Base-by-base conservation (phyloP, 257 asterid species). In the Salvia hispanica region DNA sequence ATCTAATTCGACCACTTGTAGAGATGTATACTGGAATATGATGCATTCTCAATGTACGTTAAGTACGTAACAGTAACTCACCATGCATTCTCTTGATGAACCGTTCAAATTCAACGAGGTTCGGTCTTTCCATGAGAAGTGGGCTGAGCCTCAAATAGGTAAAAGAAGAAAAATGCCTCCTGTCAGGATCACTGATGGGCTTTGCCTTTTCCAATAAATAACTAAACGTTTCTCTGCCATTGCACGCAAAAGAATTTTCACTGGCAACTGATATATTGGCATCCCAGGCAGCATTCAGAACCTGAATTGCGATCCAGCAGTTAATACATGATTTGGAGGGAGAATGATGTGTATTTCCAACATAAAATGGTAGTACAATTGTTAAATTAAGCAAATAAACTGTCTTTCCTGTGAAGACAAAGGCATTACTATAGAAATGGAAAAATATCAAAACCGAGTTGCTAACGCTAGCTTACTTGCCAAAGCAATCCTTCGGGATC, bases 81-180 rank as follows among this genome's bases (percentile, higher is more conserved):
- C 97, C 97, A 40, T 88, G 97, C 96, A 91, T 86, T 75, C 77
- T 86, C 88, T 86, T 91, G 86, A 86, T 85, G 70, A 88, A 91
- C 42, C 77, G 80, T 79, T 86, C 96, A 56, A 88, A 83, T 77
- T 88, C 96, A 48, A 81, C 40, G 62, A 91, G 85, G 78, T 81
- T 82, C 60, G 72, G 97, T 69, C 85, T 76, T 73, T 88, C 97
- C 84, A 76, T 71, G 77, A 86, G 83, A 76, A 63, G 88, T 18
- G 87, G 79, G 77, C 75, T 70, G 53, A 86, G 96, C 82, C 95
- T 86, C 62, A 73, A 79, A 82, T 86, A 83, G 45, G 87, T 84
- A 73, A 91, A 88, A 72, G 88, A 76, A 58, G 84, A 82, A 74
- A 84, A 82, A 74, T 86, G 90, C 76, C 87, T 84, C 80, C 91